Evolutionary conservation across 306 rosid species (phyloP), one percentile per base, ranked within the genome.

Genomic region (Lotus japonicus): DNA sequence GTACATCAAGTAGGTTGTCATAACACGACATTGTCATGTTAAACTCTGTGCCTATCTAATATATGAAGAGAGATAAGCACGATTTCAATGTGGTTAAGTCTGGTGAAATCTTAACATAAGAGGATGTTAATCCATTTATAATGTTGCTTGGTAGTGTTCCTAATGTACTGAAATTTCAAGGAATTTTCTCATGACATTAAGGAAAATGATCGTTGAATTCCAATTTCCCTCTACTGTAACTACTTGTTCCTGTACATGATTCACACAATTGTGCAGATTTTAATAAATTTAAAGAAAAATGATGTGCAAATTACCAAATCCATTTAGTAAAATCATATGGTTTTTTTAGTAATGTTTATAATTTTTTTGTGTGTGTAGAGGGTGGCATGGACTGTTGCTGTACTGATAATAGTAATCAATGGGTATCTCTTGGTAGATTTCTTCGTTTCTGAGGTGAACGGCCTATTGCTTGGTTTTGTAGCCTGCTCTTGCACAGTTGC

Each of bases 341-440:
- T 55, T 45, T 11, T 14, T 16, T 44, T 16, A 41, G 62, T 77
- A 59, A 80, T 46, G 4, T 52, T 50, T 55, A 9, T 63, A 49
- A 66, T 66, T 63, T 67, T 58, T 56, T 18, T 56, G 55, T 80
- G 85, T 56, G 55, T 80, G 85, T 62, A 90, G 97, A 90, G 84
- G 72, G 87, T 82, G 58, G 95, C 95, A 5, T 90, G 97, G 97
- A 85, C 87, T 36, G 78, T 90, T 80, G 95, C 97, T 35, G 90
- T 77, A 53, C 79, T 87, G 76, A 85, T 90, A 76, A 85, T 90
- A 28, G 82, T 87, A 70, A 90, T 90, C 60, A 90, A 90, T 77
- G 97, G 92, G 11, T 90, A 82, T 83, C 86, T 90, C 65, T 73
- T 90, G 68, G 80, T 87, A 57, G 92, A 90, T 80, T 90, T 91